These are phyloP conservation scores for Hypoxylon crocopeplum DNA, from an alignment of 495 filamentous ascomycete genomes.

Conservation along the genomic window DNA sequence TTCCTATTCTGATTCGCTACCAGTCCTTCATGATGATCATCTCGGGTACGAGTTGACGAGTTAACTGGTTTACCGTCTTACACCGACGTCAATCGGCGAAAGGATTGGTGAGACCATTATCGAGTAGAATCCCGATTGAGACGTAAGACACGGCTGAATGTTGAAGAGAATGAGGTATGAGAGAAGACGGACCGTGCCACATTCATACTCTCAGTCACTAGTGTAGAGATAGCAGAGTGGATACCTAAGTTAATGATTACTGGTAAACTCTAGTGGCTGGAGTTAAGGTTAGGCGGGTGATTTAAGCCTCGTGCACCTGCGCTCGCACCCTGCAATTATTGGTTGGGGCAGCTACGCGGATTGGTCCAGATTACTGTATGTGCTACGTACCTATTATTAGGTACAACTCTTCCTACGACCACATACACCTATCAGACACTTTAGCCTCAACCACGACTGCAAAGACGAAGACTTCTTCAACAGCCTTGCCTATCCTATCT, in stretches of 20 bases:
- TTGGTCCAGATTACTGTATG: constrained; percentile 24
- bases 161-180: too few relatives aligned
- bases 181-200: too few relatives aligned
- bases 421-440: constrained; percentile 9
- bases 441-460: constrained; percentile 18
- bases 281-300: neutral
- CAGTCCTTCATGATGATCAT: constrained; percentile 2
- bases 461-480: neutral
- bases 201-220: too few relatives aligned
- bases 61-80: constrained; percentile 6
- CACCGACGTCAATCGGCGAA: neutral
- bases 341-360: constrained; percentile 7
- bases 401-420: neutral
- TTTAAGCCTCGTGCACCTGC: constrained; percentile 21
- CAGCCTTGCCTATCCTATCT: neutral
- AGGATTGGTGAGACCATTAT: too few relatives aligned
- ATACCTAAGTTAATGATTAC: too few relatives aligned
- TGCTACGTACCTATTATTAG: constrained; percentile 30
- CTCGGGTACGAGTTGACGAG: neutral
- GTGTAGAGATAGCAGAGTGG: too few relatives aligned
- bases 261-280: too few relatives aligned
- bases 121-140: too few relatives aligned
- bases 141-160: too few relatives aligned
- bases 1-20: constrained; percentile 12
- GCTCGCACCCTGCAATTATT: constrained; percentile 10